phyloP scores from a whole-genome alignment of 805 yeast species.

The Zygosaccharomyces gambellarensis region DNA sequence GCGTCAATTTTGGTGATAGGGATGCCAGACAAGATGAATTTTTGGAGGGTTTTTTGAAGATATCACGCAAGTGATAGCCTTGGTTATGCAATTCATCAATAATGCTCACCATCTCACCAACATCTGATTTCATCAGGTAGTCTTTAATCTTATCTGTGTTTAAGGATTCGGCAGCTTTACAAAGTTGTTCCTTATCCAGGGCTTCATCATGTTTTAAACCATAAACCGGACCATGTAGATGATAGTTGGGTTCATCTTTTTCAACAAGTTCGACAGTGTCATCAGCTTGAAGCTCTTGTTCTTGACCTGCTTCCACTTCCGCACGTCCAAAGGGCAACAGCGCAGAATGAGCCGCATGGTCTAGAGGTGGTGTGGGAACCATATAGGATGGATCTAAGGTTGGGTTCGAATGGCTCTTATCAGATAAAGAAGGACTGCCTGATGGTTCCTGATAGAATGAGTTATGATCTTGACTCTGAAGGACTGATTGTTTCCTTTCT shows the following conservation, averaged over 20 bases:
- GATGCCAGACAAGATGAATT: conserved; percentile 8
- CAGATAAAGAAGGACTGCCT: not conserved
- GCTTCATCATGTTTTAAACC: conserved; percentile 10
- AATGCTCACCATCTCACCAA: conserved; percentile 36
- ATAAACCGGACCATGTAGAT: conserved; percentile 20
- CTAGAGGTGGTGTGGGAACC: conserved; percentile 24
- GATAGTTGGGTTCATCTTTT: conserved; percentile 27
- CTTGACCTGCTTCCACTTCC: conserved; percentile 18
- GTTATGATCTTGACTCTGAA: not conserved
- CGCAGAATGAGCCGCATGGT: conserved; percentile 33
- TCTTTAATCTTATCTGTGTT: conserved; percentile 38
- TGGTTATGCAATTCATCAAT: conserved; percentile 38
- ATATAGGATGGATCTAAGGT: conserved; percentile 13
- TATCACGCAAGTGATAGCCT: conserved; percentile 39
- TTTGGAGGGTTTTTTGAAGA: conserved; percentile 30
- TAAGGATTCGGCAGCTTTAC: conserved; percentile 29
- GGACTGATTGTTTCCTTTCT: conserved; percentile 20
- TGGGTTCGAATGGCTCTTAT: not conserved
- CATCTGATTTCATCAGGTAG: conserved; percentile 37
- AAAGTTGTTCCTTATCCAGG: conserved; percentile 23
- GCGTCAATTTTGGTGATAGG: conserved; percentile 7
- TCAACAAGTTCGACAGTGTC: conserved; percentile 32
- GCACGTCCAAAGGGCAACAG: conserved; percentile 38
- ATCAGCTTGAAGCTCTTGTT: conserved; percentile 27
- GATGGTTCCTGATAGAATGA: not conserved